These are phyloP conservation scores for Backusella parvicylindrica DNA, from an alignment of 192 early-diverging fungal species.

Conservation along the genomic window DNA sequence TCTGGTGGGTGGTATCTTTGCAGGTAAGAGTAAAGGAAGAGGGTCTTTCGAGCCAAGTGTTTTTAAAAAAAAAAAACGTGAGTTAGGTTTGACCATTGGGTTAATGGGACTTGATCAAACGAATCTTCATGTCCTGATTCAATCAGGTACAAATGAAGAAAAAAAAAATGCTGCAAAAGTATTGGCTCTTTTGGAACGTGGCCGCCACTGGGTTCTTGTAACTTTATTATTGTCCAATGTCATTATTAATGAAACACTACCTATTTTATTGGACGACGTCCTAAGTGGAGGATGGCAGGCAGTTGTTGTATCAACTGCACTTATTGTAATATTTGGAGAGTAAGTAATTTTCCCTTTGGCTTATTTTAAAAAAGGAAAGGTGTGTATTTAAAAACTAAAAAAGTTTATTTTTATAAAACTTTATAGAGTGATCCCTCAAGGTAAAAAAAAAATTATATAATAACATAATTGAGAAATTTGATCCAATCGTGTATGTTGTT, in stretches of 20 bases:
- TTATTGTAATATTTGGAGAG: conserved; percentile 96
- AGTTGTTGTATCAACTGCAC: conserved; percentile 80
- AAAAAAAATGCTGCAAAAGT: conserved; percentile 64
- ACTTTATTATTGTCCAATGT: conserved; percentile 93
- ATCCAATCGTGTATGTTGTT: neutral
- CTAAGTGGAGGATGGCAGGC: conserved; percentile 76
- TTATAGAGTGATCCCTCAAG: conserved; percentile 76
- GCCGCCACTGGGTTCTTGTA: conserved; percentile 90
- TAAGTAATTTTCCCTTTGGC: conserved; percentile 37
- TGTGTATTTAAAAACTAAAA: no score
- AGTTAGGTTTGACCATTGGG: conserved; percentile 27
- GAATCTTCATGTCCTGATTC: conserved; percentile 77
- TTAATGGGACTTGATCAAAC: conserved; percentile 71
- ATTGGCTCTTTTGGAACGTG: conserved; percentile 39
- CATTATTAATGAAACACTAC: conserved; percentile 91
- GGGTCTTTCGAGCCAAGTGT: neutral
- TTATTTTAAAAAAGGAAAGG: no score
- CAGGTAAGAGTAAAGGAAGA: conserved; percentile 42
- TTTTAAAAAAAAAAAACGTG: neutral
- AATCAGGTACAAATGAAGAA: conserved; percentile 69
- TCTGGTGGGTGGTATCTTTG: conserved; percentile 72
- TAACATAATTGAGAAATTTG: neutral
- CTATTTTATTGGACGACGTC: conserved; percentile 77
- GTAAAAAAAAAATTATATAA: conserved; percentile 7
- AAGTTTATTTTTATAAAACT: neutral